Evolutionary conservation across 179 eudicot species (phyloP), one percentile per base, ranked within the genome.

Genomic region (Actinidia polygama): DNA sequence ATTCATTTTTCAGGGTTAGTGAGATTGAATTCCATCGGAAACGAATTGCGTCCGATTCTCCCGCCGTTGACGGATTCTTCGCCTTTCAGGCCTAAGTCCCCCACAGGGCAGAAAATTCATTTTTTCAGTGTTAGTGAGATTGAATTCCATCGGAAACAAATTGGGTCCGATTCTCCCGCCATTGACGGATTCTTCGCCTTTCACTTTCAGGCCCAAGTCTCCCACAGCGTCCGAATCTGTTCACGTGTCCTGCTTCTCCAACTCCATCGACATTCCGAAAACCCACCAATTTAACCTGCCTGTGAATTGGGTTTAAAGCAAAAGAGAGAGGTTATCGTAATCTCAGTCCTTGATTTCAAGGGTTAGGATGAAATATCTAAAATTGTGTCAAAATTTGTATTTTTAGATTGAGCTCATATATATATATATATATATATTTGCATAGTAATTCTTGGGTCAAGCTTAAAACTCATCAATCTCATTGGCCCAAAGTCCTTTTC

Each of bases 241-340:
- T 57, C 91, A 90, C 95, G 96, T 94, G 93, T 83, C 94, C 98
- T 94, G 98, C 96, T 94, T 94, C 98, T 94, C 98, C 98, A 93
- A 85, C 69, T 73, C 84, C 21, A 74, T 86, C 74, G 81, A 82
- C 26, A 75, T 51, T 69, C 79, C 82, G 26, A 83, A 84, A 9
- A 57, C 16, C 79, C 47, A 55, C 61, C 79, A 76, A 76, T n/a
- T n/a, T n/a, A n/a, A n/a, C n/a, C n/a, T n/a, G n/a, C n/a, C n/a
- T n/a, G n/a, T n/a, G n/a, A n/a, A n/a, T n/a, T n/a, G n/a, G n/a
- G n/a, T n/a, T n/a, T n/a, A n/a, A n/a, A n/a, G n/a, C n/a, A n/a
- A n/a, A n/a, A n/a, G n/a, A n/a, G n/a, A n/a, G n/a, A n/a, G n/a
- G n/a, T n/a, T n/a, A n/a, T n/a, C n/a, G n/a, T n/a, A n/a, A n/a